A percentile compares a stretch with the other conserved stretches of the same genome.
phyloP scores from a whole-genome alignment of 177 flowering plant species.

The Tripterygium wilfordii region DNA sequence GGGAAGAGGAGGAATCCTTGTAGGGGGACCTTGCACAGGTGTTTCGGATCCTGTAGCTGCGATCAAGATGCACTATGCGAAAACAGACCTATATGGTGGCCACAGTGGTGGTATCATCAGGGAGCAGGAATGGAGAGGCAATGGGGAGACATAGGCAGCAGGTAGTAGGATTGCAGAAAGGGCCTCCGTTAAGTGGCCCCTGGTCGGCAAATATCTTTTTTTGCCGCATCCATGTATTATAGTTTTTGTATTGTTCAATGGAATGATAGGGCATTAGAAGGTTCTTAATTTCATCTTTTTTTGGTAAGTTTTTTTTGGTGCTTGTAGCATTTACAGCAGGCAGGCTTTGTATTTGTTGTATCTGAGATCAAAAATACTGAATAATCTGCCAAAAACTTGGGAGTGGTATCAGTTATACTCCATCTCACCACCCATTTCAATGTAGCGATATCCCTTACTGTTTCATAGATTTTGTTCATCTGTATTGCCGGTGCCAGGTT shows the following conservation, averaged over 20 bases:
- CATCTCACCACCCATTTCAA: too few relatives aligned
- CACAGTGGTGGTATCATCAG: conserved; percentile 30
- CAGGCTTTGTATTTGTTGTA: conserved; percentile 60
- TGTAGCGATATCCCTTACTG: too few relatives aligned
- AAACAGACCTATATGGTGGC: conserved; percentile 37
- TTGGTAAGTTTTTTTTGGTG: conserved; percentile 20
- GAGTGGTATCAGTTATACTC: too few relatives aligned
- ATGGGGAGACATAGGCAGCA: conserved; percentile 62
- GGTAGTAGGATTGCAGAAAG: conserved; percentile 29
- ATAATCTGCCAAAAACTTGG: conserved; percentile 39
- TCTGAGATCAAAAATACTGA: conserved; percentile 30
- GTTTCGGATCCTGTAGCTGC: conserved; percentile 89
- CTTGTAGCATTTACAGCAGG: conserved; percentile 47
- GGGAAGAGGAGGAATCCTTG: conserved; percentile 39
- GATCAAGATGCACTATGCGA: conserved; percentile 67
- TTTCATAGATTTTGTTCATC: too few relatives aligned
- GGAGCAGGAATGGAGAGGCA: conserved; percentile 67
- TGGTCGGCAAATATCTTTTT: conserved; percentile 17
- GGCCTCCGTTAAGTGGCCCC: conserved; percentile 6
- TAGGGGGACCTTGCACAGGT: conserved; percentile 48
- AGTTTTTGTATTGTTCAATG: conserved; percentile 33
- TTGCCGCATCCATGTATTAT: conserved; percentile 44
- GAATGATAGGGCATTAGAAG: conserved; percentile 25
- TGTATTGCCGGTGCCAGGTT: too few relatives aligned
- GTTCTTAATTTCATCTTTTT: conserved; percentile 19